Base-by-base conservation (phyloP, 306 rosid genomes). In the Citrullus amarus region DNA sequence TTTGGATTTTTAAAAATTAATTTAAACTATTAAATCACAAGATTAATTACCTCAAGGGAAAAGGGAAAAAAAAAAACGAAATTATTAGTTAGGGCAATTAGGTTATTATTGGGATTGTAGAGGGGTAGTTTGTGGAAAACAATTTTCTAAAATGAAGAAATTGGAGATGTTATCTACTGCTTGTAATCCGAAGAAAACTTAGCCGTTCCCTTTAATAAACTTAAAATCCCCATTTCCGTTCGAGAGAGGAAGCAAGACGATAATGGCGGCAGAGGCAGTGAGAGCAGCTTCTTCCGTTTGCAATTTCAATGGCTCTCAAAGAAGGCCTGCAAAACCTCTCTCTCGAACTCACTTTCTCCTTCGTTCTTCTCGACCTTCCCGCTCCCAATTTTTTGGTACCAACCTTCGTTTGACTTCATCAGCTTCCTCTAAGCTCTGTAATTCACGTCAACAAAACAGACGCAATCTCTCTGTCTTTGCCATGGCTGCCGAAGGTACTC, bases 401-500 rank as follows among this genome's bases (percentile, higher is more conserved):
- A 78, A 32, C 75, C 17, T 83, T 4, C 89, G 89, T 54, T 58
- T 91, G 25, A 53, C n/a, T 73, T 76, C 86, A 36, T 76, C 85
- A 25, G 70, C 55, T 60, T 51, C 88, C 66, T 77, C 83, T 20
- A 86, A 58, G 61, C 78, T 81, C 18, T 56, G 80, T 46, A 22
- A 6, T 86, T 87, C 82, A 34, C 86, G 83, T 55, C 89, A 82
- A 32, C 79, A 14, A 41, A 77, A 11, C 78, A 77, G 81, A 72
- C 88, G 87, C 81, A 87, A 81, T 79, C 80, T 91, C 4, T 89
- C 93, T 73, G 91, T 92, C 68, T 79, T 86, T 53, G 93, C 98
- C 71, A 91, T 92, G 96, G 86, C 97, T 18, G 79, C 89, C 13
- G 97, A 95, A 30, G 98, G 98, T 94, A 36, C 15, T 17, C 8